Conservation (phyloP, 768 basidiomycete genomes). For the Leccinum sublutescens region DNA sequence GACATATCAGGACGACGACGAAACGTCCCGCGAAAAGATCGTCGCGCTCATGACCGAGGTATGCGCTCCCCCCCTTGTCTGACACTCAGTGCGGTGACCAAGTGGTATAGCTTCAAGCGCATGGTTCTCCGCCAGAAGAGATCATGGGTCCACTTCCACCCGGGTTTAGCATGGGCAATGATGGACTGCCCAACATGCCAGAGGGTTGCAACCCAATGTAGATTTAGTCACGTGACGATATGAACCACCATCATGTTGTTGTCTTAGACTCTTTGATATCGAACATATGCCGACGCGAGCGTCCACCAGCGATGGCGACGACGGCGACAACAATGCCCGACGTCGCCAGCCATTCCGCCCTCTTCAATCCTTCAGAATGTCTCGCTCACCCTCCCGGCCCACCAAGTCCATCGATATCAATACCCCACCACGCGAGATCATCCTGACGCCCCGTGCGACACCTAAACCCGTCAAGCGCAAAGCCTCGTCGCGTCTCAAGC, state of each 20-base stretch:
- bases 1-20: slow-evolving; percentile 55
- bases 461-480: slow-evolving; percentile 42
- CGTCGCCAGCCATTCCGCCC: slow-evolving; percentile 23
- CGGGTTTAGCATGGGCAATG: slow-evolving; percentile 54
- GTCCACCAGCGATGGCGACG: slow-evolving; percentile 6
- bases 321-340: not conserved
- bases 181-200: slow-evolving; percentile 52
- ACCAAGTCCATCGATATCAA: slow-evolving; percentile 37
- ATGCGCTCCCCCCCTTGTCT: not conserved
- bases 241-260: slow-evolving; percentile 7
- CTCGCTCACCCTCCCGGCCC: slow-evolving; percentile 44
- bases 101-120: slow-evolving; percentile 53
- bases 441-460: slow-evolving; percentile 36
- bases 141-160: slow-evolving; percentile 83
- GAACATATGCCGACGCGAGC: slow-evolving; percentile 18
- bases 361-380: slow-evolving; percentile 9
- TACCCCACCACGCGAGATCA: slow-evolving; percentile 66
- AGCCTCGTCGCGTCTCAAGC: slow-evolving; percentile 24
- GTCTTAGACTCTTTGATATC: slow-evolving; percentile 11
- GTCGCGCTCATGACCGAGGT: slow-evolving; percentile 79
- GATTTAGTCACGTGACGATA: slow-evolving; percentile 9
- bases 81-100: not conserved
- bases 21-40: slow-evolving; percentile 44
- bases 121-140: slow-evolving; percentile 75
- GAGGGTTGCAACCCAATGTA: slow-evolving; percentile 21